phyloP scores from a whole-genome alignment of 2,329 filamentous ascomycete species.

The Sordariomycetes sp. region DNA sequence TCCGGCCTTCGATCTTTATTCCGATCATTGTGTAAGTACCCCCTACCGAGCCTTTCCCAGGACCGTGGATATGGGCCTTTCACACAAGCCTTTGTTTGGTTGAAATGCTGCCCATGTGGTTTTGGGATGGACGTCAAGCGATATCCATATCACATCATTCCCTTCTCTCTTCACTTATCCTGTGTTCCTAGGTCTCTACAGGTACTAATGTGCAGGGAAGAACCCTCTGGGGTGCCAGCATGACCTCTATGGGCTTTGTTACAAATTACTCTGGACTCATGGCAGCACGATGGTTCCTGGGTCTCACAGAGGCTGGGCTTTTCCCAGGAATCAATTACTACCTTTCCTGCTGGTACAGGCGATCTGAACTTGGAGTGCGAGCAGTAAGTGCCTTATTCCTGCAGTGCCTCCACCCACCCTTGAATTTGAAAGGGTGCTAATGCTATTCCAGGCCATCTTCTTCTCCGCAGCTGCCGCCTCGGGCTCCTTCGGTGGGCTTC shows the following conservation, averaged over 20 bases:
- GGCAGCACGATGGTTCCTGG: conserved; percentile 44
- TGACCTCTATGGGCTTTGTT: conserved; percentile 39
- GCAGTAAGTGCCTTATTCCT: conserved; percentile 14
- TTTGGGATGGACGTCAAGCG: neutral
- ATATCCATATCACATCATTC: neutral
- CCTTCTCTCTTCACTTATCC: neutral
- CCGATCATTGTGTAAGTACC: conserved; percentile 41
- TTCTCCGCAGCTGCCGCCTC: conserved; percentile 70
- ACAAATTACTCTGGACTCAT: conserved; percentile 31
- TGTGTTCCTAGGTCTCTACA: neutral
- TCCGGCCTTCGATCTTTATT: conserved; percentile 55
- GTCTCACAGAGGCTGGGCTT: conserved; percentile 55
- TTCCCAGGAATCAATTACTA: conserved; percentile 59
- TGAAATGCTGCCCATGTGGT: no score
- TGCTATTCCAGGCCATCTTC: conserved; percentile 47
- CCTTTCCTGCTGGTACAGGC: conserved; percentile 69
- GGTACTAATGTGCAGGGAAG: conserved; percentile 33
- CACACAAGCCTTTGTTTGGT: no score
- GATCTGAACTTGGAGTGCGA: conserved; percentile 63
- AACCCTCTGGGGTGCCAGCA: conserved; percentile 37
- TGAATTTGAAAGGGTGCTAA: neutral
- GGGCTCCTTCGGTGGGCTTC: conserved; percentile 61
- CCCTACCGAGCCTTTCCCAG: neutral
- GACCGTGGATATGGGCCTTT: neutral
- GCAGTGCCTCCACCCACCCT: conserved; percentile 6